Base-by-base conservation (phyloP, 257 asterid genomes). In the Solanum chiquidenum region DNA sequence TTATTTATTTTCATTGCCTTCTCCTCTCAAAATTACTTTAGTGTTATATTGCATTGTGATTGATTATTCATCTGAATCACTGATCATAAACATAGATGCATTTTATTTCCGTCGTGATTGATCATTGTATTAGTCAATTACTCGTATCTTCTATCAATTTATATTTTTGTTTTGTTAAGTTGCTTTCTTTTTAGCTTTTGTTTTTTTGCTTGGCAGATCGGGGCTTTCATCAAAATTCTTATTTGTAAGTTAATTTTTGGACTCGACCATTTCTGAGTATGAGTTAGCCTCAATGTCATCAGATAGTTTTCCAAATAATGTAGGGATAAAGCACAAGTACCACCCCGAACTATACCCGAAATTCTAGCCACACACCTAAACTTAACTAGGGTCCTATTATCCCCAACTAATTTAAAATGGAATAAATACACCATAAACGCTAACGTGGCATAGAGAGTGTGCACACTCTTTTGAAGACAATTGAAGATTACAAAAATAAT, bases 41-140 rank as follows among this genome's bases (percentile, higher is more conserved):
- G 60, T 76, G 49, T 25, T 44, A 42, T 42, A 40, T 40, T n/a
- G 84, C 37, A 0, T 77, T 77, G 62, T n/a, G 62, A 77, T 85
- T 74, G 86, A 73, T 92, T 86, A 49, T 91, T 85, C 89, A 37
- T 40, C 87, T 21, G 83, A 87, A 55, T 86, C 72, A 40, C 42
- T 85, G 90, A 87, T 88, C 91, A 86, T 64, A 90, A 88, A 86
- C 82, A 76, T 46, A 55, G 40, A 12, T 5, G 16, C 89, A 89
- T 90, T 87, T 42, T 8, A 29, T 76, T 74, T 9, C 18, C 27
- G 58, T 31, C 38, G 5, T 84, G 72, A 31, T 18, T 64, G 18
- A 33, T 60, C 27, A 40, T 35, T 58, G 35, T 31, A 69, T 42
- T 86, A 74, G 52, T 37, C 49, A 10, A 35, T 74, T 52, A 52